phyloP scores from a whole-genome alignment of 768 basidiomycete genomes.

The Pleurotus giganteus region DNA sequence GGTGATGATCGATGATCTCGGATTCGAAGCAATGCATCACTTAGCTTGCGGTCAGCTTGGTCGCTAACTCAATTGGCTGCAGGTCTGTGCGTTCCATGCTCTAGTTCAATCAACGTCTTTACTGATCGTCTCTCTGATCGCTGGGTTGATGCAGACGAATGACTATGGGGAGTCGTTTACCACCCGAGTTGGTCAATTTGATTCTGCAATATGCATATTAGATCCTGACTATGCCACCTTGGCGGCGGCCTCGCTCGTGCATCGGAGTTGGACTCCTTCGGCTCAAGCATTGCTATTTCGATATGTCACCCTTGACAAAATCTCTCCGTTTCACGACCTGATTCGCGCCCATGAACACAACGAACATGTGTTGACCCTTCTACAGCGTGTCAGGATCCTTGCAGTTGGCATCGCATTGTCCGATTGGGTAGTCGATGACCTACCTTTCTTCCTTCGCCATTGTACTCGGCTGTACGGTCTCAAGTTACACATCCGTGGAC shows the following conservation, averaged over 20 bases:
- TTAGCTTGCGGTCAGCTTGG: too few relatives aligned
- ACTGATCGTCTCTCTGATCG: too few relatives aligned
- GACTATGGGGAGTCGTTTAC: slow-evolving; percentile 7
- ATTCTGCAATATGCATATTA: slow-evolving; percentile 17
- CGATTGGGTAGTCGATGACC: neutral
- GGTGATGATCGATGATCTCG: too few relatives aligned
- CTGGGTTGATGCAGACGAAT: too few relatives aligned
- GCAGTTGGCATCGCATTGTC: neutral
- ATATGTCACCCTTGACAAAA: slow-evolving; percentile 12
- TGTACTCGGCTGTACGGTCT: slow-evolving; percentile 10
- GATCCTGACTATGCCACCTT: slow-evolving; percentile 16
- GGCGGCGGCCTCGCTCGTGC: slow-evolving; percentile 22
- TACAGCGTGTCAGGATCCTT: slow-evolving; percentile 4
- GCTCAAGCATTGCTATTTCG: slow-evolving; percentile 29
- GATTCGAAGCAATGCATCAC: too few relatives aligned
- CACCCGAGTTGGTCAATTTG: slow-evolving; percentile 11
- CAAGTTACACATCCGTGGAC: neutral
- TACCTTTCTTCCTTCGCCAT: slow-evolving; percentile 2
- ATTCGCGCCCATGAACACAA: neutral
- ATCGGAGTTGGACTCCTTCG: slow-evolving; percentile 22
- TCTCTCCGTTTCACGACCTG: slow-evolving; percentile 11
- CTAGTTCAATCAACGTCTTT: too few relatives aligned
- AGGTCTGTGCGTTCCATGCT: too few relatives aligned
- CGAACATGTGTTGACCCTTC: neutral
- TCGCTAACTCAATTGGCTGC: too few relatives aligned